A percentile compares a stretch with the other conserved stretches of the same genome.
Conservation (phyloP, 495 filamentous ascomycete species). For the Amniculicola lignicola region DNA sequence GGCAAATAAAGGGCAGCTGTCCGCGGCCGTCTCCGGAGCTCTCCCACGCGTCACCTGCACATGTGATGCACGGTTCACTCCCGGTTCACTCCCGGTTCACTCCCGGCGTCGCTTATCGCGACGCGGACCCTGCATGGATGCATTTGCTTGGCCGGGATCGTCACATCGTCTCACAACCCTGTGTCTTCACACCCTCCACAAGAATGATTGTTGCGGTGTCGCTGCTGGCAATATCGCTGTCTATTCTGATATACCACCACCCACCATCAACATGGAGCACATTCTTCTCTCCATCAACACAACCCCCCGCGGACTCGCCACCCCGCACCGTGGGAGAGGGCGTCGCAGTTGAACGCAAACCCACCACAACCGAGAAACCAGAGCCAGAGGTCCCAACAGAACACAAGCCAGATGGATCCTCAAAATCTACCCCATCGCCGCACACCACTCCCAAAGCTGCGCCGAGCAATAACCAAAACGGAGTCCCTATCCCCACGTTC, state of each 20-base stretch:
- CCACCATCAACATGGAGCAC: conserved; percentile 43
- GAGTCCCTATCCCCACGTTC: conserved; percentile 36
- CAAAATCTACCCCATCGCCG: conserved; percentile 34
- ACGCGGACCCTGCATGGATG: no score
- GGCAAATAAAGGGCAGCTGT: no score
- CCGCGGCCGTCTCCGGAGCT: no score
- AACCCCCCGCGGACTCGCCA: conserved; percentile 17
- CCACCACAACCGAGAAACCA: not conserved
- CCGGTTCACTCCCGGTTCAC: no score
- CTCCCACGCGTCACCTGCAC: no score
- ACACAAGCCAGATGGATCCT: not conserved
- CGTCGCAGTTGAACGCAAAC: conserved; percentile 1
- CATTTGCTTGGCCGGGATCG: no score
- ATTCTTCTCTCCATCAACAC: not conserved
- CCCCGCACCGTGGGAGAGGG: conserved; percentile 8
- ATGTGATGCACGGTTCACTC: no score
- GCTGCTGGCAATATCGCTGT: conserved; percentile 52
- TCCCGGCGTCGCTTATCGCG: no score
- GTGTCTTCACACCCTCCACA: no score
- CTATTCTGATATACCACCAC: conserved; percentile 50
- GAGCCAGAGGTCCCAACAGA: conserved; percentile 6
- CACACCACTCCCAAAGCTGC: conserved; percentile 47
- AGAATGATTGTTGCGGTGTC: conserved; percentile 53
- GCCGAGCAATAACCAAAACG: not conserved
- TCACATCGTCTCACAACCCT: no score